Evolutionary conservation across 352 stramenopile genomes (phyloP), one percentile per base, ranked within the genome.

Genomic region (Pythium apleroticum): DNA sequence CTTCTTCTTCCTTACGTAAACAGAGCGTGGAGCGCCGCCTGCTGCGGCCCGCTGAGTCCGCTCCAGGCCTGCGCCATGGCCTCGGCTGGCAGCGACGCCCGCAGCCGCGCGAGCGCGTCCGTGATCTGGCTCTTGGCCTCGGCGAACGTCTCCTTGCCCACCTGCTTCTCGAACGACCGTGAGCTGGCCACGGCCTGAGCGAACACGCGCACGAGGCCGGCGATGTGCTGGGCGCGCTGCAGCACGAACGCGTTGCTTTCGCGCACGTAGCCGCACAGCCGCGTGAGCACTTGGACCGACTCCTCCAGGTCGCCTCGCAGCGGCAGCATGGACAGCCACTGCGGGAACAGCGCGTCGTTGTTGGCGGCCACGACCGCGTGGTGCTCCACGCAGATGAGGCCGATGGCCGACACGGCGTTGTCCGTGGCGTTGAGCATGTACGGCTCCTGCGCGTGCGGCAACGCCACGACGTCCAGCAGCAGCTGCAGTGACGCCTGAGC

Each of bases 271-370:
- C 75, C 64, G 12, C 84, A 91, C 54, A 95, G 50, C n/a, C 86
- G 79, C 52, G 77, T 72, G 20, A 79, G 80, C 25, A 93, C 84
- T 4, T 76, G 76, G 35, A 84, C 60, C 24, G 82, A 92, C 41
- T 95, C 86, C 53, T 95, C 86, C 12, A 93, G 46, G 53, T 93
- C 86, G 49, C 84, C 85, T 41, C 81, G 74, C 35, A 95, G 73
- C 27, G 86, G 86, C 28, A 93, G 81, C 56, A 92, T 68, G 4
- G 69, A 60, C 52, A 93, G 60, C 81, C 84, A 95, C 58, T 91
- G 76, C 25, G 82, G 74, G 59, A 93, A 91, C 20, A 95, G 53
- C 33, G 66, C 73, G 1, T 69, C 65, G 0, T 80, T 71, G 52
- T 84, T 78, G 12, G 43, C 43, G 6, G 43, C 43, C 14, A 93